Base-by-base conservation (phyloP, 352 stramenopile species). In the Pythium sukuiense region DNA sequence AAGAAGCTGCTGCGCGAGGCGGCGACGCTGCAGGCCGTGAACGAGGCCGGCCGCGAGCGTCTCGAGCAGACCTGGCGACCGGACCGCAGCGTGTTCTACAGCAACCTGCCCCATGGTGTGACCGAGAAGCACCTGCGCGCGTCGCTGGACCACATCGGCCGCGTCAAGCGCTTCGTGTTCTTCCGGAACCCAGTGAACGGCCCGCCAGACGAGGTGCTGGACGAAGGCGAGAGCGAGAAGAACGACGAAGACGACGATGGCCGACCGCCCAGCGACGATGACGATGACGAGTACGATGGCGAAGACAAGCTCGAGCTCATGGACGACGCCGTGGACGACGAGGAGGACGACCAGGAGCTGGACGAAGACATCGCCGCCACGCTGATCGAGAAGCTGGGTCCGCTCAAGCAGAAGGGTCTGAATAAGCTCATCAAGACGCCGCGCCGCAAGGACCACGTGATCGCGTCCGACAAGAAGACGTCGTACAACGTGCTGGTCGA, bases 391-490 rank as follows among this genome's bases (percentile, higher is more conserved):
- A 58, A 72, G 58, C 57, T 66, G 1, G 61, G 41, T 7, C 50
- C 55, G 18, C 52, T 59, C 48, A 72, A 69, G 55, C 68, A 68
- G 16, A 55, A 62, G 33, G 29, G 52, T 48, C 18, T 60, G 30
- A 35, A 60, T 55, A 80, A 72, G 52, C 67, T 69, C 52, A 63
- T 74, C 55, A 71, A 77, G 54, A 89, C 74, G 32, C 82, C 77
- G 30, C 79, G 74, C 48, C 70, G 73, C 53, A 91, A 91, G 68
- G 55, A 61, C 6, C 76, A 90, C 55, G 80, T 94, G 54, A 91
- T 94, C 68, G 87, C 87, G 11, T 91, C 81, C 20, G 84, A 94
- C 66, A 70, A 69, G 63, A 89, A 90, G 72, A 91, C 87, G 3
- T 49, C 67, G 54, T 83, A 83, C 61, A 76, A 91, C 65, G 87